Evolutionary conservation across 2,329 filamentous ascomycete species (phyloP).

Genomic region (Exserohilum turcica): DNA sequence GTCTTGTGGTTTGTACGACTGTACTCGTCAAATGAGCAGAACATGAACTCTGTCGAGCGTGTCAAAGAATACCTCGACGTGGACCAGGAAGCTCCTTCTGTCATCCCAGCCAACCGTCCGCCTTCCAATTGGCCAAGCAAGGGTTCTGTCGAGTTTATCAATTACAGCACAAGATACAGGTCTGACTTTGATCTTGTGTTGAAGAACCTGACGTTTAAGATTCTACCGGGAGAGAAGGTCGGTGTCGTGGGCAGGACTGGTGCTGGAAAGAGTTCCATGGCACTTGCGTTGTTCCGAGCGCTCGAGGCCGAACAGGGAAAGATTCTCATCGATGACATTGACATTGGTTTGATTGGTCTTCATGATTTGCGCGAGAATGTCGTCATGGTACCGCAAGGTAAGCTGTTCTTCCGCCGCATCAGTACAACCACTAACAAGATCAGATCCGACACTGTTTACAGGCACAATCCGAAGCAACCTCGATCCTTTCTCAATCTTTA

Average conservation of each 20-base stretch:
- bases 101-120: conserved; percentile 80
- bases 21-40: conserved; percentile 95
- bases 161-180: conserved; percentile 89
- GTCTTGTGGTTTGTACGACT: conserved; percentile 94
- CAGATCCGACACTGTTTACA: conserved; percentile 88
- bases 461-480: conserved; percentile 91
- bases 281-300: conserved; percentile 89
- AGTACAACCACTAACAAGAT: conserved; percentile 18
- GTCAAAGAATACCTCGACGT: conserved; percentile 97
- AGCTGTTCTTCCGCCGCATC: conserved; percentile 2
- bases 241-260: conserved; percentile 95
- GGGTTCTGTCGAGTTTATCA: conserved; percentile 84
- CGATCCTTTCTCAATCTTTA: conserved; percentile 88
- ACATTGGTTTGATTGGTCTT: conserved; percentile 88
- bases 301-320: conserved; percentile 88
- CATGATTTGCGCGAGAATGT: conserved; percentile 91
- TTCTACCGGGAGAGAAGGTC: conserved; percentile 85
- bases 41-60: conserved; percentile 98
- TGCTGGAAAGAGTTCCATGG: conserved; percentile 94
- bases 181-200: conserved; percentile 86
- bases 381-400: conserved; percentile 88
- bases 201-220: conserved; percentile 81
- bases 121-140: conserved; percentile 80
- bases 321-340: conserved; percentile 88
- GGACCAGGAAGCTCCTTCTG: conserved; percentile 83